phyloP scores from a whole-genome alignment of 768 basidiomycete genomes.

The Podaxis mareebaensis region DNA sequence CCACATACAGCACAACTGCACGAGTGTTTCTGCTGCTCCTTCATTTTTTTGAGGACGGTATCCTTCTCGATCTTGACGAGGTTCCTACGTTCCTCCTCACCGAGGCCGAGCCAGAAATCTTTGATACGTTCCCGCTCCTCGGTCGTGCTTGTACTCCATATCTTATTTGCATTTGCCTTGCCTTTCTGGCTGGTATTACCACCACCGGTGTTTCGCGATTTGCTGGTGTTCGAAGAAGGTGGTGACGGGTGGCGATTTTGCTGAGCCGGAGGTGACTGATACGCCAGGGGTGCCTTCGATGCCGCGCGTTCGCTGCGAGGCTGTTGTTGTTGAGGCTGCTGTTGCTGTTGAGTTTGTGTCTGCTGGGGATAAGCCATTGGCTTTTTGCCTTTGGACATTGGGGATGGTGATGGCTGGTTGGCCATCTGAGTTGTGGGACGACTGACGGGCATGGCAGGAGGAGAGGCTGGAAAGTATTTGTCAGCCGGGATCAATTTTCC shows the following conservation, averaged over 20 bases:
- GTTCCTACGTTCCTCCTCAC: conserved; percentile 85
- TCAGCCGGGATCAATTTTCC: conserved; percentile 33
- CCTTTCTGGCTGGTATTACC: conserved; percentile 30
- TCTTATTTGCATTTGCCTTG: conserved; percentile 68
- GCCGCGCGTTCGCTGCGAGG: conserved; percentile 47
- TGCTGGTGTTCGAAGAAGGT: conserved; percentile 44
- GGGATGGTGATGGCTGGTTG: conserved; percentile 58
- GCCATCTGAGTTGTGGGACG: conserved; percentile 33
- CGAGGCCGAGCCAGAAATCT: conserved; percentile 95
- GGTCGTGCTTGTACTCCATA: conserved; percentile 90
- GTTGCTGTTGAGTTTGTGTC: conserved; percentile 29
- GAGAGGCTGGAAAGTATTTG: conserved; percentile 37
- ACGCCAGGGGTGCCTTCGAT: conserved; percentile 48
- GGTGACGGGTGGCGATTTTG: conserved; percentile 47
- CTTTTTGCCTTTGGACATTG: conserved; percentile 89
- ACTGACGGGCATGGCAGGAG: conserved; percentile 39
- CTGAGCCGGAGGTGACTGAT: conserved; percentile 36
- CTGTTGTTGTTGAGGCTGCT: conserved; percentile 34
- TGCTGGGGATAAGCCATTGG: conserved; percentile 76
- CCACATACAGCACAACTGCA: conserved; percentile 97
- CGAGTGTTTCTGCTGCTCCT: conserved; percentile 97
- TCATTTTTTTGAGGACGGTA: conserved; percentile 97
- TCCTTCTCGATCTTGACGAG: conserved; percentile 99
- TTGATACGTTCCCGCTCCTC: conserved; percentile 98
- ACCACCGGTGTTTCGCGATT: conserved; percentile 36